These are phyloP conservation scores for Neolentinus lepideus DNA, from an alignment of 1,284 basidiomycete genomes.

Conservation along the genomic window DNA sequence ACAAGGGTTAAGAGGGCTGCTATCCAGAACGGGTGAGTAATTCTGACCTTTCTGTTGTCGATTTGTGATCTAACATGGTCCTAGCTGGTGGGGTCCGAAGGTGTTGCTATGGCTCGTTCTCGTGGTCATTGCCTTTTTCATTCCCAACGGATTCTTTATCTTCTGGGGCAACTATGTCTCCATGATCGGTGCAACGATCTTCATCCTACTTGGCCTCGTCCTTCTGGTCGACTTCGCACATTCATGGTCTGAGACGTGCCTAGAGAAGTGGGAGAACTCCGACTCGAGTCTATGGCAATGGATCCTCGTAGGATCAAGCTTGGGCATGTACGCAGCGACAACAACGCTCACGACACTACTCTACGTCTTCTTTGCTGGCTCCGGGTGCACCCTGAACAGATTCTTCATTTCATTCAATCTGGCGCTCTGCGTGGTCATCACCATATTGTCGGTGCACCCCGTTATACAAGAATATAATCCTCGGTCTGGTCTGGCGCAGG, in stretches of 20 bases:
- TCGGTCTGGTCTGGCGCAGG: conserved; percentile 91
- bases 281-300: conserved; percentile 93
- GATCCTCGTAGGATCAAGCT: conserved; percentile 92
- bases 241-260: conserved; percentile 95
- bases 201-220: conserved; percentile 95
- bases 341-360: conserved; percentile 84
- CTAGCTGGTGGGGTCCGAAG: conserved; percentile 98
- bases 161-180: conserved; percentile 95
- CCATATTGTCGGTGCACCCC: conserved; percentile 81
- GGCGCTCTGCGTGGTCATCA: conserved; percentile 73
- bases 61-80: conserved; percentile 3
- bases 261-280: conserved; percentile 91
- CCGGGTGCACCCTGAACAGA: conserved; percentile 84
- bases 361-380: conserved; percentile 87
- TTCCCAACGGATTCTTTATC: conserved; percentile 92
- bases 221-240: conserved; percentile 99
- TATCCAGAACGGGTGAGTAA: conserved; percentile 88
- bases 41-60: background rate
- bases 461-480: conserved; percentile 91
- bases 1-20: conserved; percentile 89
- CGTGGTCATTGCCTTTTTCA: conserved; percentile 80
- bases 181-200: conserved; percentile 86
- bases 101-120: conserved; percentile 81
- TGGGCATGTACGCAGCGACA: conserved; percentile 78
- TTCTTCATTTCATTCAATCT: conserved; percentile 97